These are phyloP conservation scores for Debaryomycetaceae sp. DNA, from an alignment of 1,139 yeast genomes.

Conservation along the genomic window DNA sequence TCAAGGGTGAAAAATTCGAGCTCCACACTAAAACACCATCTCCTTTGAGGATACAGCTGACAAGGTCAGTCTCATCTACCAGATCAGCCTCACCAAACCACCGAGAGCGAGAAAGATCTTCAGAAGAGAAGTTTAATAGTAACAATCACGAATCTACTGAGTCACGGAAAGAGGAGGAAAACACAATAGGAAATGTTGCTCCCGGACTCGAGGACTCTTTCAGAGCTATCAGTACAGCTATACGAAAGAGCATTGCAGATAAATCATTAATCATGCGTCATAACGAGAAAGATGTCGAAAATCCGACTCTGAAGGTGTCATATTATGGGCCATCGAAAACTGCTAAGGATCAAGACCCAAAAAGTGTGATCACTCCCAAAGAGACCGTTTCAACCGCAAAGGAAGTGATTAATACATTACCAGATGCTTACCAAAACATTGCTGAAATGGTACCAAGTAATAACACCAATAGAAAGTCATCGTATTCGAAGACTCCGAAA, in stretches of 20 bases:
- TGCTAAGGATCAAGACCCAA: not conserved
- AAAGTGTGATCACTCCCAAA: not conserved
- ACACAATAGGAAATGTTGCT: not conserved
- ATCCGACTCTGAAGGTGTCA: not conserved
- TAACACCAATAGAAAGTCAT: not conserved
- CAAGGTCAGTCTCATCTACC: not conserved
- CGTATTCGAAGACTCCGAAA: constrained; percentile 22
- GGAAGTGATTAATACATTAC: not conserved
- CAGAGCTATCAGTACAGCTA: constrained; percentile 38
- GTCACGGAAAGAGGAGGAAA: not conserved
- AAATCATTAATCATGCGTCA: constrained; percentile 13
- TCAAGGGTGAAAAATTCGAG: not conserved
- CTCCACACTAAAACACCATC: constrained; percentile 8
- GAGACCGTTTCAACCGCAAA: not conserved
- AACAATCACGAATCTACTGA: not conserved
- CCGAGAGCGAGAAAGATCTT: not conserved
- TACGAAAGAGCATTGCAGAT: constrained; percentile 37
- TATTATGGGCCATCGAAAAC: not conserved
- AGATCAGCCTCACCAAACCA: not conserved
- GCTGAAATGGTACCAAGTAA: not conserved
- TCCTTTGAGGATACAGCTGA: constrained; percentile 5
- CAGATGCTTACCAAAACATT: too few relatives aligned
- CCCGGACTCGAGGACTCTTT: constrained; percentile 20
- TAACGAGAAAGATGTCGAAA: not conserved
- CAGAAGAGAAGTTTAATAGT: not conserved